Evolutionary conservation across 139 green algal genomes (phyloP).

Genomic region (Tetradesmus obliquus): DNA sequence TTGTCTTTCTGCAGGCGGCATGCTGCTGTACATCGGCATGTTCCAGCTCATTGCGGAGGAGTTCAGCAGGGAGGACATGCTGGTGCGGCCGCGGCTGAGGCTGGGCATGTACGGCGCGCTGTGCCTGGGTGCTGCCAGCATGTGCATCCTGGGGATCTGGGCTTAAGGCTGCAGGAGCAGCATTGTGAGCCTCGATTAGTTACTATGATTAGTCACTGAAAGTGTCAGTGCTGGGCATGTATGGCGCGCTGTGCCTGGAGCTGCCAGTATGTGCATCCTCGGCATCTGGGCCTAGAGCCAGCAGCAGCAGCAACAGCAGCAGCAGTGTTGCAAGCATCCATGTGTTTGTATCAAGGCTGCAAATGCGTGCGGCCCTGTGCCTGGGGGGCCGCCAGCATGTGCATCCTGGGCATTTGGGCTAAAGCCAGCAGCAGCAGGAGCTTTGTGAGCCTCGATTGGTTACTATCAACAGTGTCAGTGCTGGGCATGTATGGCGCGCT

Average conservation of each 20-base stretch:
- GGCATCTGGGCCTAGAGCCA: too few species aligned
- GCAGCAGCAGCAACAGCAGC: too few species aligned
- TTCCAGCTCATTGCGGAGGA: conserved; percentile 71
- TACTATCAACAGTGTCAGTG: too few species aligned
- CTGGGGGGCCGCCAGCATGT: too few species aligned
- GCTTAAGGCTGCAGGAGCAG: background rate
- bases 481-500: conserved; percentile 47
- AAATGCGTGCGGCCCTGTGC: too few species aligned
- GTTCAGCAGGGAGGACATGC: conserved; percentile 51
- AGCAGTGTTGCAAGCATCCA: too few species aligned
- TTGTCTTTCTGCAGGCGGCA: conserved; percentile 40
- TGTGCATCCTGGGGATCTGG: conserved; percentile 67
- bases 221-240: background rate
- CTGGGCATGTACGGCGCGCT: conserved; percentile 46
- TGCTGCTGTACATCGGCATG: conserved; percentile 68
- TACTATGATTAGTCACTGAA: too few species aligned
- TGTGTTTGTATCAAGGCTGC: too few species aligned
- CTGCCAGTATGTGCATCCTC: background rate
- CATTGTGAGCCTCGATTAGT: background rate
- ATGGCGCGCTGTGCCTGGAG: background rate
- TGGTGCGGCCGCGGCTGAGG: conserved; percentile 20
- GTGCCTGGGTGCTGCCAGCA: conserved; percentile 47
- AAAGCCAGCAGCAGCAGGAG: too few species aligned
- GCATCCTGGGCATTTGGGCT: background rate
- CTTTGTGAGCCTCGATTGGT: too few species aligned